A percentile compares a stretch with the other conserved stretches of the same genome.
phyloP scores from a whole-genome alignment of 2,329 filamentous ascomycete species.

The Sclerotinia glacialis region DNA sequence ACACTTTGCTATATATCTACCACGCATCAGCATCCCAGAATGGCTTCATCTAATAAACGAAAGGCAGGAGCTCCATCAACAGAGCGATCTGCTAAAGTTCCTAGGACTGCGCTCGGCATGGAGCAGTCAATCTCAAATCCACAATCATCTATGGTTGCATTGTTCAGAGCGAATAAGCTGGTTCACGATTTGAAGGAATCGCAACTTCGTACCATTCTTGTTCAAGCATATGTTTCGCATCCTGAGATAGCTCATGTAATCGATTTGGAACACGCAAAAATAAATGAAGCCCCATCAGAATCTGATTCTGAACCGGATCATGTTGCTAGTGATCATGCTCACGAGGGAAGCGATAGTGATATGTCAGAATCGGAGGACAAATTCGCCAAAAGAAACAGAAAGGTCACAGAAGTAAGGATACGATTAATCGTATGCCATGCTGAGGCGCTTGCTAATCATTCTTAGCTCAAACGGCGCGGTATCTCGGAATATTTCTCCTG shows the following conservation, averaged over 20 bases:
- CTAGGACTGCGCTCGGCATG: not conserved
- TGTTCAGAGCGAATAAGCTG: constrained; percentile 20
- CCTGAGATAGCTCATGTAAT: constrained; percentile 9
- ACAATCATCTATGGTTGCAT: constrained; percentile 6
- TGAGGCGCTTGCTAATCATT: not conserved
- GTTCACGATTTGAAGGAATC: constrained; percentile 19
- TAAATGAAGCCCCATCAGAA: not conserved
- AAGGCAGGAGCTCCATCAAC: constrained; percentile 3
- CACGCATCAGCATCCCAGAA: not conserved
- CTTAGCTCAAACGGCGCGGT: not conserved
- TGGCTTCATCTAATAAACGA: not conserved
- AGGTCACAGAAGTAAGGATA: constrained; percentile 15
- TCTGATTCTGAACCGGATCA: not conserved
- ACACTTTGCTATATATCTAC: not conserved
- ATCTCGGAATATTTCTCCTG: not conserved
- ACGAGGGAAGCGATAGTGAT: not conserved
- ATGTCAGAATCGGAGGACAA: not conserved
- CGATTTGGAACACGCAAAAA: constrained; percentile 18
- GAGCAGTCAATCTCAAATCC: not conserved
- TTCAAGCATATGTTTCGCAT: constrained; percentile 19
- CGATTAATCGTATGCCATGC: not conserved
- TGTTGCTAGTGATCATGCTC: not conserved
- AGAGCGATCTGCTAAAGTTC: not conserved
- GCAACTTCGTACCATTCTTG: constrained; percentile 18
- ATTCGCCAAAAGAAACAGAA: constrained; percentile 5